Evolutionary conservation across 129 eudicot species (phyloP), one percentile per base, ranked within the genome.

Genomic region (Mikania micrantha): DNA sequence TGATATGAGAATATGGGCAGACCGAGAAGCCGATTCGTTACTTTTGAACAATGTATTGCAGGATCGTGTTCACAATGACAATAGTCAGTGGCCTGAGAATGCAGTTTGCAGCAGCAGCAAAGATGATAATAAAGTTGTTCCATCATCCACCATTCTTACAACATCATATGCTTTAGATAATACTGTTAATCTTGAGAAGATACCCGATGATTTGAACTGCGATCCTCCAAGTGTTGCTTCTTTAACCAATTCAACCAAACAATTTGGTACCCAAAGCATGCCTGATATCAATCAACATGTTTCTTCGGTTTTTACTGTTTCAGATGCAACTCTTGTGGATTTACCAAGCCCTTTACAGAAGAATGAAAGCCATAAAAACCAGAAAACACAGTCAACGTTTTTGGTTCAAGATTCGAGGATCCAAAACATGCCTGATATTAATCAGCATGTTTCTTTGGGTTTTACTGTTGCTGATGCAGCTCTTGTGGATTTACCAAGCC

Each of bases 1-100:
- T 63, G 88, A 94, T 69, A 84, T 89, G 85, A 87, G 93, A 79
- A 77, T 94, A 67, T 94, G 99, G 99, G 80, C 78, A 2, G 60
- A 64, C 68, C 85, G 82, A 64, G 85, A 87, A 63, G 82, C 83
- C 19, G 83, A 85, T 32, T 89, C 93, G 2, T 13, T 87, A 62
- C 94, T 89, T 73, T 78, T 94, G 61, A 83, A 81, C 24, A 80
- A 85, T 65, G 95, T 79, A 16, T 73, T 94, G 67, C 81, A 79
- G 21, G 88, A 80, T 16, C 81, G 68, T 28, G 78, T 86, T 22
- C 74, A 78, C 62, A 64, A 57, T 11, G 25, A 72, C 17, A 74
- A 56, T 61, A 25, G 32, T 13, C 35, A 36, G 57, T 27, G 59
- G 74, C 45, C 53, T 40, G 67, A 66, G 67, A 69, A 57, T 47